phyloP scores from a whole-genome alignment of 1,284 basidiomycete species.

The Meira nashicola region DNA sequence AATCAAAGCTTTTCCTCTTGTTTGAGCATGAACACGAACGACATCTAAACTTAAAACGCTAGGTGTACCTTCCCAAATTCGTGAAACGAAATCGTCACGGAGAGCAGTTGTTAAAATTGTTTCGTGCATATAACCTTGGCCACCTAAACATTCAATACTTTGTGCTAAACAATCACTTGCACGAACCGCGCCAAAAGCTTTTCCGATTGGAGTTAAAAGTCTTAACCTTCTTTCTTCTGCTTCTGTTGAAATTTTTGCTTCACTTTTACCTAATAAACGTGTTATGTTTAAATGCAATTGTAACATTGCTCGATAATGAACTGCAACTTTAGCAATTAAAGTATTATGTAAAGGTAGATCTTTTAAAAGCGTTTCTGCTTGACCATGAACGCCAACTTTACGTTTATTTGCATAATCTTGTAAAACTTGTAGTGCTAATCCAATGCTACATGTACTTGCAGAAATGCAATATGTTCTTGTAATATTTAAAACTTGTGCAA shows the following conservation, averaged over 20 bases:
- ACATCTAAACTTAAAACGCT: slow-evolving; percentile 68
- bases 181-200: slow-evolving; percentile 68
- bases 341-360: slow-evolving; percentile 58
- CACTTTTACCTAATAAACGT: slow-evolving; percentile 63
- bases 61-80: slow-evolving; percentile 68
- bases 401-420: slow-evolving; percentile 64
- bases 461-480: slow-evolving; percentile 69
- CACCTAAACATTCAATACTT: slow-evolving; percentile 69
- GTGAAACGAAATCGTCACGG: slow-evolving; percentile 67
- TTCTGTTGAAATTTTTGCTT: slow-evolving; percentile 59
- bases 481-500: slow-evolving; percentile 69
- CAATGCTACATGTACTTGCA: slow-evolving; percentile 61
- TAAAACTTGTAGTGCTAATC: slow-evolving; percentile 64
- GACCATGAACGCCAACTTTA: slow-evolving; percentile 51
- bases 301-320: slow-evolving; percentile 63
- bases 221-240: slow-evolving; percentile 62
- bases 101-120: slow-evolving; percentile 58
- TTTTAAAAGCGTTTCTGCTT: slow-evolving; percentile 55
- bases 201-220: slow-evolving; percentile 66
- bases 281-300: slow-evolving; percentile 29
- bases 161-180: slow-evolving; percentile 65
- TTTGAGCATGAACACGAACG: slow-evolving; percentile 58
- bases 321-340: slow-evolving; percentile 61
- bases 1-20: slow-evolving; percentile 53
- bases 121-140: slow-evolving; percentile 78